A percentile compares a stretch with the other conserved stretches of the same genome.
These are phyloP conservation scores for Elsinoe arachidis DNA, from an alignment of 2,329 filamentous ascomycete species.

Conservation along the genomic window DNA sequence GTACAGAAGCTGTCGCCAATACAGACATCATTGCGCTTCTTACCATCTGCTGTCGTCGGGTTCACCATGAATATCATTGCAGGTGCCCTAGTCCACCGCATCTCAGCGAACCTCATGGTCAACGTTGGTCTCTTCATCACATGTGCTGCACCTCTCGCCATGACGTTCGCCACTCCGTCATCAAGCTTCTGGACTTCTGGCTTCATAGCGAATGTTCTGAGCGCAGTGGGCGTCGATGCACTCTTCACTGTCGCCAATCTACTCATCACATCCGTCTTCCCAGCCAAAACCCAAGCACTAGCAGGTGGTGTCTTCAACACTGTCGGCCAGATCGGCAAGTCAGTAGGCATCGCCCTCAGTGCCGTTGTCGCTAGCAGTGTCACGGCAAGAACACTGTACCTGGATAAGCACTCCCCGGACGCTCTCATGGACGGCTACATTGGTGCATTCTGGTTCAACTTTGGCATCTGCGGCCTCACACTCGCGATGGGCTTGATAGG, in stretches of 20 bases:
- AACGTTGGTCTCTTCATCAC: slow-evolving; percentile 30
- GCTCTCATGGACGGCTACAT: slow-evolving; percentile 35
- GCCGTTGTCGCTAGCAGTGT: slow-evolving; percentile 30
- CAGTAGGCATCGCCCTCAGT: slow-evolving; percentile 31
- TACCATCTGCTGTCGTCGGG: slow-evolving; percentile 34
- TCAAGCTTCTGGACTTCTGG: slow-evolving; percentile 42
- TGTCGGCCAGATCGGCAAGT: slow-evolving; percentile 35
- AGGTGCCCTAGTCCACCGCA: slow-evolving; percentile 38
- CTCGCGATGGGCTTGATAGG: slow-evolving; percentile 31
- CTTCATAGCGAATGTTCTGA: slow-evolving; percentile 37
- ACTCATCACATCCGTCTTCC: slow-evolving; percentile 36
- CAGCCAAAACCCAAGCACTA: slow-evolving; percentile 33
- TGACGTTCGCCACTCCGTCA: slow-evolving; percentile 37
- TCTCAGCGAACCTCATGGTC: slow-evolving; percentile 37
- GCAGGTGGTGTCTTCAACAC: slow-evolving; percentile 41
- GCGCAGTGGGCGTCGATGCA: slow-evolving; percentile 36
- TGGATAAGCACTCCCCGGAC: slow-evolving; percentile 25
- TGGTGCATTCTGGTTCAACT: slow-evolving; percentile 37
- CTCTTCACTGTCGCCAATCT: slow-evolving; percentile 38
- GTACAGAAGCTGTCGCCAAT: slow-evolving; percentile 29
- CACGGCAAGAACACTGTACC: slow-evolving; percentile 18
- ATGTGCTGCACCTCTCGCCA: slow-evolving; percentile 34
- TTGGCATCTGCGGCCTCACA: slow-evolving; percentile 28
- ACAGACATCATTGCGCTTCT: slow-evolving; percentile 34
- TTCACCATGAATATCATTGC: slow-evolving; percentile 37